These are phyloP conservation scores for Anastatica hierochuntica DNA, from an alignment of 345 rosid genomes.

Conservation along the genomic window DNA sequence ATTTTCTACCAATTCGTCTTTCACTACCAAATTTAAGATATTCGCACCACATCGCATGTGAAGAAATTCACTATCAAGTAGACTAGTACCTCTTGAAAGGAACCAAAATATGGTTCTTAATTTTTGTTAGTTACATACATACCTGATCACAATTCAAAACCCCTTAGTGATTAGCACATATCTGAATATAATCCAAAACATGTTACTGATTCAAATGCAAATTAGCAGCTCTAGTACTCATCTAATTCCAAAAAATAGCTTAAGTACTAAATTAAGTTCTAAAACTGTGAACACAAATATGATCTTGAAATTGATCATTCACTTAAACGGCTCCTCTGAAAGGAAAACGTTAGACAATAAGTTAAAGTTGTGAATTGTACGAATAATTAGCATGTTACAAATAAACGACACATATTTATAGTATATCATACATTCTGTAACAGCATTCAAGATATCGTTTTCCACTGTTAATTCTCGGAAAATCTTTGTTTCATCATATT, in stretches of 20 bases:
- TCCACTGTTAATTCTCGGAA: not conserved
- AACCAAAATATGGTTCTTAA: too few species aligned
- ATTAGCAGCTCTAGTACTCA: too few species aligned
- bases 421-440: not conserved
- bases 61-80: not conserved
- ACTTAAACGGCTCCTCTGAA: not conserved
- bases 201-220: too few species aligned
- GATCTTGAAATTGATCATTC: too few species aligned
- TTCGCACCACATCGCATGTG: constrained; percentile 3
- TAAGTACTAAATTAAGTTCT: too few species aligned
- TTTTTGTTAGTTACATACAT: too few species aligned
- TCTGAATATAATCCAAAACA: too few species aligned
- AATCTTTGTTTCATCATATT: not conserved
- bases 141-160: too few species aligned
- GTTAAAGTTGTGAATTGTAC: not conserved
- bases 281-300: too few species aligned
- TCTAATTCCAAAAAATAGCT: too few species aligned
- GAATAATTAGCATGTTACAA: not conserved
- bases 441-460: not conserved
- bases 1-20: not conserved
- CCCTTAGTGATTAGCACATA: too few species aligned
- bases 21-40: not conserved
- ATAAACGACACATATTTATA: not conserved
- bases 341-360: not conserved
- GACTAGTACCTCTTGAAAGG: not conserved